Percentiles rank a stretch among this genome's conserved stretches.
Evolutionary conservation across 345 rosid species (phyloP).

Genomic region (Citrus australasica): DNA sequence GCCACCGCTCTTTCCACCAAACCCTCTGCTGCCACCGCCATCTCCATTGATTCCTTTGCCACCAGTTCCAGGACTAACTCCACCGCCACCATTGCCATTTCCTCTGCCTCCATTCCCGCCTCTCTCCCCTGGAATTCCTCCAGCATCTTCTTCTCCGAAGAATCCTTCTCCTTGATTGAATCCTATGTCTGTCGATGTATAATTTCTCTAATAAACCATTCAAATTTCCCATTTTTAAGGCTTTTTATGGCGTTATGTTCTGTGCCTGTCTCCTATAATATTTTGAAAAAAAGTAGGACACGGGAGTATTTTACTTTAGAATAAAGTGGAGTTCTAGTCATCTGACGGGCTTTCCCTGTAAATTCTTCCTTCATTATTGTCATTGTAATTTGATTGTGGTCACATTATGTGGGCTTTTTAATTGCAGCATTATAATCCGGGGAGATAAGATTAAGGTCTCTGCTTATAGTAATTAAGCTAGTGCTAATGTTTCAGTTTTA

Average conservation of each 20-base stretch:
- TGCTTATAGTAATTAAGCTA: too few species aligned
- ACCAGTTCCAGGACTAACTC: too few species aligned
- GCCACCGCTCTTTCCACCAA: slow-evolving; percentile 10
- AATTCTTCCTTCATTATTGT: neutral
- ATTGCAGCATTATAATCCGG: neutral
- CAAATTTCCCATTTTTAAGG: neutral
- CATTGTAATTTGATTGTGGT: neutral
- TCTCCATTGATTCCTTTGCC: too few species aligned
- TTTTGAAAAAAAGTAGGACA: neutral
- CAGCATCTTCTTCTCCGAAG: slow-evolving; percentile 29
- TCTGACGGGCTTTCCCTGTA: neutral
- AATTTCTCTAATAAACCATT: slow-evolving; percentile 2
- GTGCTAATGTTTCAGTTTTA: too few species aligned
- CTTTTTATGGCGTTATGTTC: neutral
- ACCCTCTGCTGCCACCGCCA: slow-evolving; percentile 11
- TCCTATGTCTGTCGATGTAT: neutral
- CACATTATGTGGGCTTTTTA: neutral
- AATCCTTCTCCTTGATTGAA: slow-evolving; percentile 27
- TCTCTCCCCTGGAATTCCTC: slow-evolving; percentile 37
- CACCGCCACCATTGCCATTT: neutral
- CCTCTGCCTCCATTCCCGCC: slow-evolving; percentile 37
- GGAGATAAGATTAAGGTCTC: neutral
- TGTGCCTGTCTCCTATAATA: neutral
- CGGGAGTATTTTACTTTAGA: neutral
- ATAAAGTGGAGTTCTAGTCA: neutral